These are phyloP conservation scores for Baorangia bicolor DNA, from an alignment of 768 basidiomycete genomes.

Conservation along the genomic window DNA sequence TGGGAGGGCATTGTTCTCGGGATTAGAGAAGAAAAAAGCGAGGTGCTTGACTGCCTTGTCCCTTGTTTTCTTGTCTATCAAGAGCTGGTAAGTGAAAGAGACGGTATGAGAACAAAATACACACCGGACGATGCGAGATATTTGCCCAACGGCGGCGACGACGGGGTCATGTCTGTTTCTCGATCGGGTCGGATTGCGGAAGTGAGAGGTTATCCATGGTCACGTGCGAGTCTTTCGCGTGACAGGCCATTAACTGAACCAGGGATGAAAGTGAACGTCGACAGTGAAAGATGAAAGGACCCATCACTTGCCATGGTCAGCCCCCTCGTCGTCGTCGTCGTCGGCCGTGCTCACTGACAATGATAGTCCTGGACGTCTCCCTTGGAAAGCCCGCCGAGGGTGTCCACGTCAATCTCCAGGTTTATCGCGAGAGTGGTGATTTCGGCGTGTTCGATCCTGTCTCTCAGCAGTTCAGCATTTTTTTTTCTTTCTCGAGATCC, in stretches of 20 bases:
- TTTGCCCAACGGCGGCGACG: slow-evolving; percentile 73
- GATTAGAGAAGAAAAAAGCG: slow-evolving; percentile 73
- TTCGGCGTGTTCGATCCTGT: slow-evolving; percentile 47
- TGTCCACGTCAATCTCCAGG: slow-evolving; percentile 63
- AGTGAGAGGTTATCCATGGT: neutral
- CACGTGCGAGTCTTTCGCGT: slow-evolving; percentile 4
- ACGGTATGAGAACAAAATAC: slow-evolving; percentile 15
- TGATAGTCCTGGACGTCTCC: slow-evolving; percentile 80
- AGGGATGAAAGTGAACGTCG: no score
- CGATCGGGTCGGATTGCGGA: slow-evolving; percentile 23
- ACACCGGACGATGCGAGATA: slow-evolving; percentile 89
- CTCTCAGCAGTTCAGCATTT: slow-evolving; percentile 61
- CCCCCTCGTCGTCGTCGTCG: neutral
- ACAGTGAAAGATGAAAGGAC: slow-evolving; percentile 55
- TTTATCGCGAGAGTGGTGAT: slow-evolving; percentile 39
- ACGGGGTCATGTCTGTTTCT: slow-evolving; percentile 33
- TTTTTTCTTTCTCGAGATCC: neutral
- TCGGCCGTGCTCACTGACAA: neutral
- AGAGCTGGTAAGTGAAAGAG: neutral
- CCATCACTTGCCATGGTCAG: slow-evolving; percentile 90
- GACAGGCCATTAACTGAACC: no score
- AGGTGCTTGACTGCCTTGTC: slow-evolving; percentile 89
- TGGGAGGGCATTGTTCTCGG: slow-evolving; percentile 54
- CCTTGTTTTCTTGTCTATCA: slow-evolving; percentile 81
- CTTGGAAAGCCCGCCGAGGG: slow-evolving; percentile 77